phyloP scores from a whole-genome alignment of 257 asterid species.

The Eustoma russellianum region DNA sequence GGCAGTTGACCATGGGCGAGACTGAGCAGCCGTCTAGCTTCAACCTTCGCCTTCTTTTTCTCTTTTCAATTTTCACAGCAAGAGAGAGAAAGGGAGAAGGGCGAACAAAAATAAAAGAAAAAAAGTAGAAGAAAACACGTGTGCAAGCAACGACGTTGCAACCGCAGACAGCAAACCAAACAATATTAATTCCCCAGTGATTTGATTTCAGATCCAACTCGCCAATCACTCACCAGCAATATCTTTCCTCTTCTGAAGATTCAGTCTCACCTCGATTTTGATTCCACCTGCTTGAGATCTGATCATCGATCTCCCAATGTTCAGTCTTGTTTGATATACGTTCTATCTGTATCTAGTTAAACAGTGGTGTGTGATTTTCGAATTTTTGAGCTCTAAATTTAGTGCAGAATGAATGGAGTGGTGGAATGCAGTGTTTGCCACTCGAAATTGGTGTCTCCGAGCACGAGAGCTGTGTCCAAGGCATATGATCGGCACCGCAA shows the following conservation, averaged over 20 bases:
- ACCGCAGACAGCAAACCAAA: constrained; percentile 4
- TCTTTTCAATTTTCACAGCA: not conserved
- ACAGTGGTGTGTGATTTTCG: constrained; percentile 3
- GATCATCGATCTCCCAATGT: not conserved
- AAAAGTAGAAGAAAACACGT: not conserved
- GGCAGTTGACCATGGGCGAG: no score
- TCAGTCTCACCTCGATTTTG: constrained; percentile 5
- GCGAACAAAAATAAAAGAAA: no score
- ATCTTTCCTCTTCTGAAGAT: constrained; percentile 8
- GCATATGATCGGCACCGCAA: constrained; percentile 36
- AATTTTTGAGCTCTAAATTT: not conserved
- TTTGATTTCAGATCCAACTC: constrained; percentile 17
- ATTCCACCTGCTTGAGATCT: constrained; percentile 1
- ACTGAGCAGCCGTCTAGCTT: no score
- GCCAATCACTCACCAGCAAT: constrained; percentile 2
- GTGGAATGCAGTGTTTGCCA: constrained; percentile 43
- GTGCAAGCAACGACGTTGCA: constrained; percentile 21
- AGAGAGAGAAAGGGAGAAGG: no score
- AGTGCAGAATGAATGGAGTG: constrained; percentile 24
- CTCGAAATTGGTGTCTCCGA: constrained; percentile 30
- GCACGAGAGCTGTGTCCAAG: constrained; percentile 20
- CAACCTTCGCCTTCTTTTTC: no score
- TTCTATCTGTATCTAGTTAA: not conserved
- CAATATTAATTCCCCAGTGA: not conserved
- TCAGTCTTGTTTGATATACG: not conserved